Evolutionary conservation across 768 basidiomycete genomes (phyloP).

Genomic region (Galerina sulciceps): DNA sequence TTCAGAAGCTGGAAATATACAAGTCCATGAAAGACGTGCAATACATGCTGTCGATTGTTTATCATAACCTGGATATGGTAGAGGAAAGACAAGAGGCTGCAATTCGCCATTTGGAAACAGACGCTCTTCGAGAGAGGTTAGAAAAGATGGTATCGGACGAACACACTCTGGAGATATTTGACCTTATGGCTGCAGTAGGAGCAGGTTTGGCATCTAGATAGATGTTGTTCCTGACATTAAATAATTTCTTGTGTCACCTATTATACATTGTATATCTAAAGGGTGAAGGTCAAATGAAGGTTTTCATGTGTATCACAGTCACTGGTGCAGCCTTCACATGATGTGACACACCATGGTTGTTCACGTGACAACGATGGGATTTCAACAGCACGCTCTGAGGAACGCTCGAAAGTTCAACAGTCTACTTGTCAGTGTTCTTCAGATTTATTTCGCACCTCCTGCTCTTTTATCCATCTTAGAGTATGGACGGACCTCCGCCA

Average conservation of each 20-base stretch:
- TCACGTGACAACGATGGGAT: constrained; percentile 8
- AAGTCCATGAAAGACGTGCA: constrained; percentile 68
- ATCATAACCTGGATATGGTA: constrained; percentile 67
- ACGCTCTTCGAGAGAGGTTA: constrained; percentile 41
- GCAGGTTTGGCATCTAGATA: constrained; percentile 50
- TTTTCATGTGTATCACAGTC: background rate
- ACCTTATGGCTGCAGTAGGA: constrained; percentile 63
- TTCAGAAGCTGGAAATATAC: constrained; percentile 58
- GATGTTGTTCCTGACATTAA: background rate
- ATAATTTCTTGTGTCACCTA: background rate
- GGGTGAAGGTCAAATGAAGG: too few relatives aligned
- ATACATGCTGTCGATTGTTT: constrained; percentile 71
- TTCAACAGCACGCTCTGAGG: constrained; percentile 9
- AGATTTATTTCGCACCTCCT: constrained; percentile 6
- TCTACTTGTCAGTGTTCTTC: background rate
- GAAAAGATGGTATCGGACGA: constrained; percentile 52
- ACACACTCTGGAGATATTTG: constrained; percentile 58
- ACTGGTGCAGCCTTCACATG: background rate
- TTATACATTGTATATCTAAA: too few relatives aligned
- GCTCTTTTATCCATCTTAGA: constrained; percentile 16
- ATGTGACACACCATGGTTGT: background rate
- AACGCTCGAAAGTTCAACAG: background rate
- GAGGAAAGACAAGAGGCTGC: constrained; percentile 60
- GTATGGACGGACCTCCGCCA: constrained; percentile 90
- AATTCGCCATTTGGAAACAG: constrained; percentile 49